Conservation (phyloP, 2,329 filamentous ascomycete genomes). For the Niveomyces coronatus region DNA sequence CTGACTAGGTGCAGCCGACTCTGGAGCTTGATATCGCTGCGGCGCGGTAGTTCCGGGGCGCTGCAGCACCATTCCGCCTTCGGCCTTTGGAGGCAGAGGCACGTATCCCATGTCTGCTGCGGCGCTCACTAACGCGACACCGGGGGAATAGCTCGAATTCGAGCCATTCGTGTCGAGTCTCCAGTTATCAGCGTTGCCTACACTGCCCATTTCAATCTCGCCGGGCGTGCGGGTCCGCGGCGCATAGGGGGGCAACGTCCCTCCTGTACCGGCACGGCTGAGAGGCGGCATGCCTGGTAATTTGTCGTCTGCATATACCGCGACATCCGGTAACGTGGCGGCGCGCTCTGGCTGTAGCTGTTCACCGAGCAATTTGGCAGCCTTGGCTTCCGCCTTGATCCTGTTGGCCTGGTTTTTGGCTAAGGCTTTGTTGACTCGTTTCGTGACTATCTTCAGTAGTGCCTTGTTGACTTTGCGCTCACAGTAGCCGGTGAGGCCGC, state of each 20-base stretch:
- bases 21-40: conserved; percentile 17
- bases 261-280: conserved; percentile 48
- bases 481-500: conserved; percentile 75
- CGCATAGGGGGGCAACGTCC: conserved; percentile 52
- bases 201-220: conserved; percentile 40
- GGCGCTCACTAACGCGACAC: conserved; percentile 49
- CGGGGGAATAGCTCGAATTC: conserved; percentile 50
- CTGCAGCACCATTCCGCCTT: conserved; percentile 17
- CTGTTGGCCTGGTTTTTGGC: conserved; percentile 62
- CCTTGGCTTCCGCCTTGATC: conserved; percentile 38
- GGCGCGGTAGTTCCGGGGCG: conserved; percentile 26
- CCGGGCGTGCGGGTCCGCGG: conserved; percentile 48
- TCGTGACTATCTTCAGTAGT: conserved; percentile 72
- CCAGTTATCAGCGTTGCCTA: conserved; percentile 38
- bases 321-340: conserved; percentile 55
- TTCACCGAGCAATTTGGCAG: conserved; percentile 43
- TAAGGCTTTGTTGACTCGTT: conserved; percentile 81
- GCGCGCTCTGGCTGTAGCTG: conserved; percentile 40
- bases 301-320: conserved; percentile 31
- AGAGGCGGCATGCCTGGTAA: conserved; percentile 49
- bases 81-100: conserved; percentile 21
- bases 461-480: conserved; percentile 83
- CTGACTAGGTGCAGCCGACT: conserved; percentile 14
- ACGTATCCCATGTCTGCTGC: conserved; percentile 51
- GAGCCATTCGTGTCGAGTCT: conserved; percentile 46